Base-by-base conservation (phyloP, 805 yeast species). In the Zygoascus biomembranicola region DNA sequence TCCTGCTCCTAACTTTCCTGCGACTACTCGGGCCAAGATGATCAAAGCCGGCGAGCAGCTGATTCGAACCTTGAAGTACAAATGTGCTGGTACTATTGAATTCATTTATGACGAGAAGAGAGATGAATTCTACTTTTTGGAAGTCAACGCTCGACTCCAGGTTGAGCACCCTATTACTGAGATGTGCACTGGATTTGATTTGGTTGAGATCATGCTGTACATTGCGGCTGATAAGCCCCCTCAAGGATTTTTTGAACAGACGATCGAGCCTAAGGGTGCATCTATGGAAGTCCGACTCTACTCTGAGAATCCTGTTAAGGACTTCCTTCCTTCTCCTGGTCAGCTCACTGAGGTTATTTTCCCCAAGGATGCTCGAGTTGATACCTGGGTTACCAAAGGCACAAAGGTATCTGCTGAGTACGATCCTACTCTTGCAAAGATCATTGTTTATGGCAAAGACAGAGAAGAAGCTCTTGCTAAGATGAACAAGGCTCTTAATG, bases 151-250 rank as follows among this genome's bases (percentile, higher is more conserved):
- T 11, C 83, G 99, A 67, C 78, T 92, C 62, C 99, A 92, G 71
- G 99, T 92, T 48, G 99, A 92, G 74, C 99, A 92, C 69, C 98
- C 98, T 43, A 85, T 94, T 63, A 92, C 99, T 31, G 99, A 92
- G 72, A 76, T 82, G 81, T 96, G 88, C 43, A 92, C 97, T 18
- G 97, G 97, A 2, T 73, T 90, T 52, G 99, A 92, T 71, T 75
- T 92, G 58, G 98, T 92, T 19, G 97, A 94, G 70, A 89, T 97
- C 97, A 94, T 94, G 99, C 73, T 92, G 58, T 58, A 77, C 61
- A 86, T 92, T 66, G 97, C 97, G 35, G 96, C 95, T 39, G 90
- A 88, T 65, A 78, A 78, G 60, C 84, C 97, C 3, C 96, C 96
- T 5, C 87, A 84, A 65, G 52, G 52, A 9, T 49, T 49, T 28